Conservation (phyloP, 1,139 yeast genomes). For the Zygotorulaspora mrakii region DNA sequence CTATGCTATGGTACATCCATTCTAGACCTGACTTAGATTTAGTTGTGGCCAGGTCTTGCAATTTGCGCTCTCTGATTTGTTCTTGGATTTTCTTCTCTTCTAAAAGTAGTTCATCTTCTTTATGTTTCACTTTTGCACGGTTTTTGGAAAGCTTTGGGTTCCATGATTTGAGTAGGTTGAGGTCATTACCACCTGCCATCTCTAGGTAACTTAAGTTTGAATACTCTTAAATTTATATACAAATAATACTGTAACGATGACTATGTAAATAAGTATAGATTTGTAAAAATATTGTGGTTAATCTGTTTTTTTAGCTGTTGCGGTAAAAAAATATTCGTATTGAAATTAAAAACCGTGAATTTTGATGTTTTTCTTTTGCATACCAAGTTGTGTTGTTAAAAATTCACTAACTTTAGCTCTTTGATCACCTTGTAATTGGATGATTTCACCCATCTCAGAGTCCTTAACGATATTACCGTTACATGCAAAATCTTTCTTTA, state of each 20-base stretch:
- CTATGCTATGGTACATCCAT: constrained; percentile 76
- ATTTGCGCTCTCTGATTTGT: constrained; percentile 58
- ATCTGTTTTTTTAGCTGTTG: too few relatives aligned
- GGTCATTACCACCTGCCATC: constrained; percentile 65
- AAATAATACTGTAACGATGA: too few relatives aligned
- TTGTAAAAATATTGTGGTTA: too few relatives aligned
- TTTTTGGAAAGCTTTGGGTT: constrained; percentile 85
- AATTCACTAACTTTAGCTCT: constrained; percentile 95
- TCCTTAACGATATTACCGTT: constrained; percentile 98
- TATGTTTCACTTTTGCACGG: constrained; percentile 80
- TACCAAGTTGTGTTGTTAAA: constrained; percentile 77
- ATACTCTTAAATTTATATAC: too few relatives aligned
- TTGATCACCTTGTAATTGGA: constrained; percentile 98
- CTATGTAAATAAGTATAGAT: too few relatives aligned
- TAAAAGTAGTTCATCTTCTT: constrained; percentile 71
- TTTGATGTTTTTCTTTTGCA: constrained; percentile 95
- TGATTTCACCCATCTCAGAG: constrained; percentile 93
- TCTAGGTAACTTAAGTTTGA: too few relatives aligned
- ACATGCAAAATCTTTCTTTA: constrained; percentile 98
- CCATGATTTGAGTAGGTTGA: constrained; percentile 92
- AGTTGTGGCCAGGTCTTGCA: constrained; percentile 50
- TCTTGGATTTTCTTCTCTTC: constrained; percentile 67
- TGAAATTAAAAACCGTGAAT: constrained; percentile 83
- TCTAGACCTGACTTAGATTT: constrained; percentile 52
- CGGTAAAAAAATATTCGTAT: background rate